phyloP scores from a whole-genome alignment of 192 early-diverging fungal genomes.

The Entomortierella beljakovae region DNA sequence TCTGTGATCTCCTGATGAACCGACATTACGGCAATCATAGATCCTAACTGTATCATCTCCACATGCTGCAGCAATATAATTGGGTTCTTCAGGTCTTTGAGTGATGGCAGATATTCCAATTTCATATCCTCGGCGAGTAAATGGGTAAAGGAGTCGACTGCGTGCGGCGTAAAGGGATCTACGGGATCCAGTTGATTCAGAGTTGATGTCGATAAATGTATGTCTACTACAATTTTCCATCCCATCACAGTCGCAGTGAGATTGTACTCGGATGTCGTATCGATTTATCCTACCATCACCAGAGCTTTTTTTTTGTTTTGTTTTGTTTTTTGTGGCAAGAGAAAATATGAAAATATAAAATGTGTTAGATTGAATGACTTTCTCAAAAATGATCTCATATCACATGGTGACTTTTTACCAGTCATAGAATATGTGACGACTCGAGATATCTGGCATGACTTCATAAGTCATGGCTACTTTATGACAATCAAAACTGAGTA shows the following conservation, averaged over 20 bases:
- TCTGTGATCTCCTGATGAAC: constrained; percentile 18
- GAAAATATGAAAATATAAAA: not conserved
- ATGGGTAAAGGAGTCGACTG: constrained; percentile 9
- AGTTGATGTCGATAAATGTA: constrained; percentile 56
- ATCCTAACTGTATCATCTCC: constrained; percentile 61
- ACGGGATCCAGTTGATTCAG: not conserved
- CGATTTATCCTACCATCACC: constrained; percentile 60
- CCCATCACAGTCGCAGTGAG: constrained; percentile 43
- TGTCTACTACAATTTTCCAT: constrained; percentile 41
- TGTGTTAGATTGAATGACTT: too few relatives aligned
- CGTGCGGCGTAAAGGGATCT: not conserved
- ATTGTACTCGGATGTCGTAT: constrained; percentile 57
- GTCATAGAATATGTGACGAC: constrained; percentile 59
- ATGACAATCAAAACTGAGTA: constrained; percentile 57
- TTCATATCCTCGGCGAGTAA: constrained; percentile 5
- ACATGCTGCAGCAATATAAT: constrained; percentile 62
- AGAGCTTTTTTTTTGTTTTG: constrained; percentile 18
- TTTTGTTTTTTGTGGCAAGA: not conserved
- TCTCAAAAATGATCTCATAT: too few relatives aligned
- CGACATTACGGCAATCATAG: constrained; percentile 53
- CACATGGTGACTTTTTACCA: constrained; percentile 20
- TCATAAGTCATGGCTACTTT: constrained; percentile 50
- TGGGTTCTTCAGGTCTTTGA: constrained; percentile 55
- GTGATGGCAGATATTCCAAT: constrained; percentile 58
- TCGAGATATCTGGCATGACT: constrained; percentile 59